Percentiles rank a stretch among this genome's conserved stretches.
Evolutionary conservation across 2,329 filamentous ascomycete species (phyloP).

Genomic region (Cytospora chrysosperma): DNA sequence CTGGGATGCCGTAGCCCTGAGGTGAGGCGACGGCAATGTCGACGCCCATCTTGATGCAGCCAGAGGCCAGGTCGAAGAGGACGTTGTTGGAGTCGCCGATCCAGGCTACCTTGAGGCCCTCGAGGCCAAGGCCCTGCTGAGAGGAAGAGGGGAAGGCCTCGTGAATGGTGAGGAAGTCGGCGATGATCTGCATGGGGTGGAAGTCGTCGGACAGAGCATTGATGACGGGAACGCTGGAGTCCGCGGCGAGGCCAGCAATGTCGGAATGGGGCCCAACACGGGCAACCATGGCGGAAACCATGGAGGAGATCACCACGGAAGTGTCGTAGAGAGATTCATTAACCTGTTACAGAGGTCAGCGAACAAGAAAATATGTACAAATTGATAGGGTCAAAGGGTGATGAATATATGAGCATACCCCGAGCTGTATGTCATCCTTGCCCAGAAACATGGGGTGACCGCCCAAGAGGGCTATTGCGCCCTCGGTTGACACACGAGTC

Average conservation of each 20-base stretch:
- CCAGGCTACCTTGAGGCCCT: slow-evolving; percentile 91
- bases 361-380: no score
- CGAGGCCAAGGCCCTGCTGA: slow-evolving; percentile 58
- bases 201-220: slow-evolving; percentile 87
- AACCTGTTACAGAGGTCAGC: slow-evolving; percentile 48
- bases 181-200: slow-evolving; percentile 91
- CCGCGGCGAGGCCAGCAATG: slow-evolving; percentile 65
- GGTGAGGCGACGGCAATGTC: slow-evolving; percentile 87
- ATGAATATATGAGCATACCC: slow-evolving; percentile 51
- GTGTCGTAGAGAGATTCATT: slow-evolving; percentile 97
- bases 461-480: slow-evolving; percentile 81
- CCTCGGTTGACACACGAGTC: slow-evolving; percentile 90
- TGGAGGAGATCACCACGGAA: slow-evolving; percentile 87
- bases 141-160: slow-evolving; percentile 65
- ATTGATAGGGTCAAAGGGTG: background rate
- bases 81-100: slow-evolving; percentile 97
- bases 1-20: slow-evolving; percentile 77
- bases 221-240: slow-evolving; percentile 78
- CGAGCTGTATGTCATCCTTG: slow-evolving; percentile 93
- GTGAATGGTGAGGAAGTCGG: slow-evolving; percentile 87
- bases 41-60: slow-evolving; percentile 81
- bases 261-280: slow-evolving; percentile 77
- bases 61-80: slow-evolving; percentile 88
- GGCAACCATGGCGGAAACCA: slow-evolving; percentile 81
- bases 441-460: slow-evolving; percentile 96